These are phyloP conservation scores for Neurospora tetrasperma DNA, from an alignment of 495 filamentous ascomycete species.

Conservation along the genomic window DNA sequence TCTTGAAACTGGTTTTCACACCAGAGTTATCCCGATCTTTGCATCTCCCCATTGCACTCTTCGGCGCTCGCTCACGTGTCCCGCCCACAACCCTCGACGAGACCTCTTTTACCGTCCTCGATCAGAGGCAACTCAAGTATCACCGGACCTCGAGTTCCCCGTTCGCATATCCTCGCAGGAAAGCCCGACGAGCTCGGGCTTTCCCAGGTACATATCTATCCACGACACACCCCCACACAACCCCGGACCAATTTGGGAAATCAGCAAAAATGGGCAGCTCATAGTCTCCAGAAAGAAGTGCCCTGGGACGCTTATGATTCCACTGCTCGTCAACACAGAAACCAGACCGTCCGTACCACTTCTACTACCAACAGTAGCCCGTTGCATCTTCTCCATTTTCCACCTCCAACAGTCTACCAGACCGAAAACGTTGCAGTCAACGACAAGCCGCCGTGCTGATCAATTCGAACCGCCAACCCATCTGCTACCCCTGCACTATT, in stretches of 20 bases:
- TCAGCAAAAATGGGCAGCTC: conserved; percentile 9
- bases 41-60: background rate
- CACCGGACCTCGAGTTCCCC: background rate
- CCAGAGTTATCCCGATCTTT: background rate
- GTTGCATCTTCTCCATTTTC: background rate
- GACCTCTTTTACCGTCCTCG: background rate
- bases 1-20: background rate
- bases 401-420: background rate
- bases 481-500: background rate
- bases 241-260: background rate
- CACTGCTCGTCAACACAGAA: background rate
- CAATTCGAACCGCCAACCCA: background rate
- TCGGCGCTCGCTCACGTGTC: background rate
- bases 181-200: background rate
- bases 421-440: background rate
- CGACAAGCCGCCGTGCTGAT: background rate
- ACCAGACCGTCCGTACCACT: background rate
- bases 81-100: background rate
- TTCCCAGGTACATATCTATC: background rate
- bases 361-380: background rate
- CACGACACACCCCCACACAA: background rate
- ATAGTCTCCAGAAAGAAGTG: conserved; percentile 8
- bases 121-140: background rate
- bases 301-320: conserved; percentile 5
- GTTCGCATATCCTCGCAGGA: background rate